Base-by-base conservation (phyloP, 148 eudicot species). In the Vaccinium corymbosum region DNA sequence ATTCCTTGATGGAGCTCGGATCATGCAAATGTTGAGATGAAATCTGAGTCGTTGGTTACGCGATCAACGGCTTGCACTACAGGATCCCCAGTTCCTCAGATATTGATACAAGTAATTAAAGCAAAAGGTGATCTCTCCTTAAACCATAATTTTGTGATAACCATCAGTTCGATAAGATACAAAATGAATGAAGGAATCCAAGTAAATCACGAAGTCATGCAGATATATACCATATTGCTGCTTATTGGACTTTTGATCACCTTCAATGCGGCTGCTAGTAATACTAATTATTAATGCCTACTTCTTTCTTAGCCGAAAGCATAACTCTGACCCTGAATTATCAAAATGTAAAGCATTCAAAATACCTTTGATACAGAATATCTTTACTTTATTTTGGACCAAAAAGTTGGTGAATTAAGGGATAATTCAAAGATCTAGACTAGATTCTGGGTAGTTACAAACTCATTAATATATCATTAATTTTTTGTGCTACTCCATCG, bases 291-390 rank as follows among this genome's bases (percentile, higher is more conserved):
- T 61, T 10, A 22, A 3, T 25, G 20, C 68, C 25, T 62, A 62
- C n/a, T 25, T 27, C 14, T 68, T 68, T 68, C 38, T 68, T 68
- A 3, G 73, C 73, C 73, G 73, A 68, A 68, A 68, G 73, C 73
- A 68, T 25, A 68, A 68, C 35, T 68, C 17, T 27, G 35, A 25
- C 15, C 71, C 32, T 25, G 73, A 66, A 66, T 12, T 66, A 66
- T 10, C 73, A 27, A 13, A 68, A 68, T 27, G 29, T 68, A 68
- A 68, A 64, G 35, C 14, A 64, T 7, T 59, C 8, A 19, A 17
- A 19, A 20, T 57, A 57, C 16, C n/a, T 57, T 57, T 17, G 62
- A 1, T 19, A 17, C n/a, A 57, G 62, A 57, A 19, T 59, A 59
- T 10, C 25, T 22, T 9, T 57, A 17, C n/a, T 19, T 9, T 62